phyloP scores from a whole-genome alignment of 1,284 basidiomycete species.

The Limonomyces culmigenus region DNA sequence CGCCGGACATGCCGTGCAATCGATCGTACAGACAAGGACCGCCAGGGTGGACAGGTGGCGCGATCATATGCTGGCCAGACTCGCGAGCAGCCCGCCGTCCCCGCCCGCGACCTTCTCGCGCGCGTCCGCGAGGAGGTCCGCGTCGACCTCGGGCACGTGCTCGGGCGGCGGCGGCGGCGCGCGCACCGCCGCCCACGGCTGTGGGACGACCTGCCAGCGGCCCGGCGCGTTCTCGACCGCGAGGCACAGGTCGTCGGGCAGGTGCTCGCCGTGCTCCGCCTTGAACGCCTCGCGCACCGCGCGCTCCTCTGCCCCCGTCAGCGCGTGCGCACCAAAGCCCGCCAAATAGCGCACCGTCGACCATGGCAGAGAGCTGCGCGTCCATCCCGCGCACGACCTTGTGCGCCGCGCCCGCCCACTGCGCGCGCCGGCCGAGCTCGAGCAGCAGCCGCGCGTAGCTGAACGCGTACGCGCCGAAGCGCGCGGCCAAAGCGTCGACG shows the following conservation, averaged over 20 bases:
- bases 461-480: conserved; percentile 45
- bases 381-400: conserved; percentile 49
- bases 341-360: conserved; percentile 34
- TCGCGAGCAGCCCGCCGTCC: no score
- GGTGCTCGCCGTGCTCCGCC: conserved; percentile 44
- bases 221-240: conserved; percentile 58
- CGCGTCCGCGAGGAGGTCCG: no score
- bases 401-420: conserved; percentile 46
- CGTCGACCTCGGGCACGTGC: not conserved
- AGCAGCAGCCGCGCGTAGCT: conserved; percentile 56
- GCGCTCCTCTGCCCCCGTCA: conserved; percentile 41
- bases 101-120: no score
- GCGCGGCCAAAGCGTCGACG: conserved; percentile 35
- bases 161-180: not conserved
- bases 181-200: conserved; percentile 23
- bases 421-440: conserved; percentile 35
- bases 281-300: conserved; percentile 50
- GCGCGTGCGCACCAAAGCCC: not conserved
- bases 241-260: conserved; percentile 62
- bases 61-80: no score
- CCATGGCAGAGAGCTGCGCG: conserved; percentile 38
- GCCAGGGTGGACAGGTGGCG: no score
- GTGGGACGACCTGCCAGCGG: conserved; percentile 44
- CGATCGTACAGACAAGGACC: no score
- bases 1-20: no score